Conservation (phyloP, 306 rosid genomes). For the Begonia fuchsioides region DNA sequence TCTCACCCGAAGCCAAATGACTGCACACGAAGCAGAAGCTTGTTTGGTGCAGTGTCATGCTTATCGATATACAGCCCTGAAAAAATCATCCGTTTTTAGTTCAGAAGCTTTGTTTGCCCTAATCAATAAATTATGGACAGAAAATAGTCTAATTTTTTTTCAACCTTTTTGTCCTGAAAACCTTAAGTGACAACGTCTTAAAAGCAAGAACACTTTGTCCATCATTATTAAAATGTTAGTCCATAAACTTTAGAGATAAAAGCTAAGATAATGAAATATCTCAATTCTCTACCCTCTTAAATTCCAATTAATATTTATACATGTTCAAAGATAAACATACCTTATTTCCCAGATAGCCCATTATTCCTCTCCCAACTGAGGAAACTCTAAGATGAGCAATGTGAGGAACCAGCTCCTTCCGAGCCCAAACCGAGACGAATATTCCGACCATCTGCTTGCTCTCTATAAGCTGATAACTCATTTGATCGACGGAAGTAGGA, state of each 20-base stretch:
- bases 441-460: slow-evolving; percentile 96
- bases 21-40: slow-evolving; percentile 88
- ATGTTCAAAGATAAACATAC: slow-evolving; percentile 12
- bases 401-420: slow-evolving; percentile 60
- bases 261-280: too few relatives aligned
- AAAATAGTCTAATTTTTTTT: too few relatives aligned
- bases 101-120: too few relatives aligned
- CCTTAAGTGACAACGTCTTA: too few relatives aligned
- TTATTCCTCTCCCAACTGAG: slow-evolving; percentile 78
- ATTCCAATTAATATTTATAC: not conserved
- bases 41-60: slow-evolving; percentile 87
- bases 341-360: slow-evolving; percentile 92
- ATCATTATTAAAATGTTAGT: too few relatives aligned
- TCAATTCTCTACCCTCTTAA: too few relatives aligned
- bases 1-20: slow-evolving; percentile 97
- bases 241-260: too few relatives aligned
- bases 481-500: slow-evolving; percentile 6
- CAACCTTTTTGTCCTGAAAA: too few relatives aligned
- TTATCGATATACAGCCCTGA: slow-evolving; percentile 95
- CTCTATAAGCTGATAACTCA: slow-evolving; percentile 41
- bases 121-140: too few relatives aligned
- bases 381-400: slow-evolving; percentile 77
- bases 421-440: slow-evolving; percentile 69
- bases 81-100: slow-evolving; percentile 2
- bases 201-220: too few relatives aligned